A percentile compares a stretch with the other conserved stretches of the same genome.
Evolutionary conservation across 2,329 filamentous ascomycete species (phyloP).

Genomic region (Penicillium crustosum): DNA sequence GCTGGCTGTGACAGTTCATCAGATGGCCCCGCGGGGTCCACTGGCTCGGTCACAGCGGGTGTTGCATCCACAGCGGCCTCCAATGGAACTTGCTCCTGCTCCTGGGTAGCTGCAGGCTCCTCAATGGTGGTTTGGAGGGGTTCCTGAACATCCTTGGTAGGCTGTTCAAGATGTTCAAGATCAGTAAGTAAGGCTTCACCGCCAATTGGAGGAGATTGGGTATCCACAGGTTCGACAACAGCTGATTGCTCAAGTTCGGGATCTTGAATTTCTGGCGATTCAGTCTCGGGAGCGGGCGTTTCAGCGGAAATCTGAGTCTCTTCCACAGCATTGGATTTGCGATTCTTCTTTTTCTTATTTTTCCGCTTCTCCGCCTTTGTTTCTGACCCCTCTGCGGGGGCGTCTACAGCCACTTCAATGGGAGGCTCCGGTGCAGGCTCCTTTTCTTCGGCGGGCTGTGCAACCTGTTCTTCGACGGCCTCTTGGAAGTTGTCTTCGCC

Average conservation of each 20-base stretch:
- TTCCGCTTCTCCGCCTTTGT: constrained; percentile 20
- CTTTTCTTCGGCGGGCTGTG: not conserved
- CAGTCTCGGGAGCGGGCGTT: constrained; percentile 3
- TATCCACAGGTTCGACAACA: constrained; percentile 7
- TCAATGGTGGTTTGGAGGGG: constrained; percentile 1
- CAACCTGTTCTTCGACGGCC: constrained; percentile 18
- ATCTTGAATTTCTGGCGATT: constrained; percentile 5
- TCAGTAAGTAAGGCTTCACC: constrained; percentile 15
- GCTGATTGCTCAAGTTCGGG: constrained; percentile 9
- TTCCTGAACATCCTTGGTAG: constrained; percentile 2
- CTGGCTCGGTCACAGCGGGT: not conserved
- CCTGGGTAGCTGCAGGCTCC: constrained; percentile 1
- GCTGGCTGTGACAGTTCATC: not conserved
- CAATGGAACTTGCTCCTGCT: constrained; percentile 6
- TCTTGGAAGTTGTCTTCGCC: constrained; percentile 21
- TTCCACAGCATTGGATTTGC: constrained; percentile 21
- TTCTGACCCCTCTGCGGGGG: constrained; percentile 6
- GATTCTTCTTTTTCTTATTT: constrained; percentile 27
- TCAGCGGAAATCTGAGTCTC: constrained; percentile 8
- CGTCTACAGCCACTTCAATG: not conserved
- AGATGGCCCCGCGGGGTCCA: not conserved
- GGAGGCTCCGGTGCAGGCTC: not conserved
- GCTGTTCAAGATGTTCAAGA: not conserved
- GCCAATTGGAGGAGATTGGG: constrained; percentile 6
- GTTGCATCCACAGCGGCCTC: not conserved